A percentile compares a stretch with the other conserved stretches of the same genome.
Evolutionary conservation across 768 basidiomycete species (phyloP).

Genomic region (Lactifluus piperatus): DNA sequence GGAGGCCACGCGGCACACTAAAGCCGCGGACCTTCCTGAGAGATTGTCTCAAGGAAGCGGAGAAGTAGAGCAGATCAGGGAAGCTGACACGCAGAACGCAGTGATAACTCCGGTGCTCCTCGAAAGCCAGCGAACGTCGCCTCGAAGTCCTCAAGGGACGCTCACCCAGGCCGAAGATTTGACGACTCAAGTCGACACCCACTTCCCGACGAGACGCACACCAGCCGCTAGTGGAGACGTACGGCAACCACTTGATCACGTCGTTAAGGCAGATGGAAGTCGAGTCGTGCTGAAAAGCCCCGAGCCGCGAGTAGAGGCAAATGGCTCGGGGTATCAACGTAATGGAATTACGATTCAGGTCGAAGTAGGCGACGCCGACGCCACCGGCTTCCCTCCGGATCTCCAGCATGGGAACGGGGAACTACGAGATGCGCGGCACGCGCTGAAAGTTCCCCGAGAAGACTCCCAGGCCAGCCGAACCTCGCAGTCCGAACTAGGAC

Average conservation of each 20-base stretch:
- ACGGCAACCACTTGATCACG: constrained; percentile 62
- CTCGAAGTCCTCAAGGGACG: background rate
- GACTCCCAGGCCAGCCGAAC: constrained; percentile 58
- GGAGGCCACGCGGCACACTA: constrained; percentile 58
- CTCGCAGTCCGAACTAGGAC: constrained; percentile 60
- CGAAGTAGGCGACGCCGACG: background rate
- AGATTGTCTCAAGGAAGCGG: constrained; percentile 49
- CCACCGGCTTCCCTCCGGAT: background rate
- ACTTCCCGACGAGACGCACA: background rate
- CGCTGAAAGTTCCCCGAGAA: constrained; percentile 62
- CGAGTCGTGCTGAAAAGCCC: constrained; percentile 83
- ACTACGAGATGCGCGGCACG: constrained; percentile 53
- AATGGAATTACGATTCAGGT: constrained; percentile 40
- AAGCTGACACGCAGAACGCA: background rate
- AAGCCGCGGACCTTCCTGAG: constrained; percentile 44
- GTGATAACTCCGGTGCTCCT: background rate
- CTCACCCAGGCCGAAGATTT: background rate
- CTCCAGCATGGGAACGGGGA: constrained; percentile 44
- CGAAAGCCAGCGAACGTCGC: background rate
- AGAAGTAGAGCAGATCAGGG: constrained; percentile 27
- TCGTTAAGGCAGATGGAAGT: constrained; percentile 86
- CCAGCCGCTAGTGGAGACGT: constrained; percentile 27
- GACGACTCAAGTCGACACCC: too few relatives aligned
- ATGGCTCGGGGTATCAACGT: constrained; percentile 40
- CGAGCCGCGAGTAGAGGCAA: constrained; percentile 48